Evolutionary conservation across 129 eudicot species (phyloP), one percentile per base, ranked within the genome.

Genomic region (Helichrysum umbraculigerum): DNA sequence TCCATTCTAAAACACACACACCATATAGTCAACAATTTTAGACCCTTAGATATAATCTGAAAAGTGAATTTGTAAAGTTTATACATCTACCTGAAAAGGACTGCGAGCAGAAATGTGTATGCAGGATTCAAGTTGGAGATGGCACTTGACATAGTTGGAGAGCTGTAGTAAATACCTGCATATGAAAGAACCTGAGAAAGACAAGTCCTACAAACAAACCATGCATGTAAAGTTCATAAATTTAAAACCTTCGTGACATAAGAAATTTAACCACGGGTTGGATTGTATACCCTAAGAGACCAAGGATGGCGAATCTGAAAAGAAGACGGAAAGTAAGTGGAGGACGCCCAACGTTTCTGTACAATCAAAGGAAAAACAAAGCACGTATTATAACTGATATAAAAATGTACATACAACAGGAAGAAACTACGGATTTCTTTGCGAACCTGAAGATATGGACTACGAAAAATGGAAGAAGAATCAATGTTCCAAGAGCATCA

Each of bases 111-210:
- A 81, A 85, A 85, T 39, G 84, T 81, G 77, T 62, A 42, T 5
- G n/a, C 83, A 0, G 86, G 88, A 56, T 21, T n/a, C 70, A 85
- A 74, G 71, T 85, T 85, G 21, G 51, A 59, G 34, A 85, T 78
- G 37, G 84, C 86, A 61, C 83, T 73, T 60, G 79, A 77, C 64
- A 82, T 65, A 42, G 80, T 78, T 70, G 86, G 89, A 79, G 86
- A 85, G 80, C 82, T 82, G 70, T 79, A 85, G 58, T 62, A 30
- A 4, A 78, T n/a, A 3, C 81, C 88, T 12, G 54, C 20, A 52
- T 73, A 75, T 5, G 56, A 30, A 80, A 74, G 78, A n/a, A 83
- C 59, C 78, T 82, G 87, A 47, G 16, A 32, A 70, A 80, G 76
- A 75, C 71, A 76, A 7, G 73, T 60, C 73, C 90, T 86, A 78